Conservation (phyloP, 2,329 filamentous ascomycete genomes). For the Raffaelea albimanens region DNA sequence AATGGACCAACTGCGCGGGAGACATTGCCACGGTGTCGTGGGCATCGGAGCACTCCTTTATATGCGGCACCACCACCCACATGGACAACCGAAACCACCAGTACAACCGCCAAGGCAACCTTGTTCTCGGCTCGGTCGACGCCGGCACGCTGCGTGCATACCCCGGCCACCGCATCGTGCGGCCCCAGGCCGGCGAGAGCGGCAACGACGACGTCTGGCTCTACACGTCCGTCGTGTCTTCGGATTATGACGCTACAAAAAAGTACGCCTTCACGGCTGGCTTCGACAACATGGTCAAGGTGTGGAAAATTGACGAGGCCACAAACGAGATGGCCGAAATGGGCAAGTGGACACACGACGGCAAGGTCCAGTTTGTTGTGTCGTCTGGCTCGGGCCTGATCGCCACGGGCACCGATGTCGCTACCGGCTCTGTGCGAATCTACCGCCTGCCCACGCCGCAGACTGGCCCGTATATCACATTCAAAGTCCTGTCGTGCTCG, state of each 20-base stretch:
- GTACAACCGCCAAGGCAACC: slow-evolving; percentile 56
- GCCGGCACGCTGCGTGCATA: slow-evolving; percentile 38
- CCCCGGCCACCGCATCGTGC: slow-evolving; percentile 46
- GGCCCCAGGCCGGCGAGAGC: slow-evolving; percentile 21
- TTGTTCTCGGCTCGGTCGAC: slow-evolving; percentile 42
- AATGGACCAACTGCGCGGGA: slow-evolving; percentile 53
- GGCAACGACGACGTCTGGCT: slow-evolving; percentile 53
- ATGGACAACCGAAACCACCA: slow-evolving; percentile 55
- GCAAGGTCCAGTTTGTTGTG: slow-evolving; percentile 54
- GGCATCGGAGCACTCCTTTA: slow-evolving; percentile 41
- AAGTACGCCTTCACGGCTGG: slow-evolving; percentile 47
- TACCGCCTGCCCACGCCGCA: slow-evolving; percentile 35
- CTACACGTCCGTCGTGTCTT: slow-evolving; percentile 54
- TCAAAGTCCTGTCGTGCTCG: slow-evolving; percentile 31
- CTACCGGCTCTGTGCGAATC: slow-evolving; percentile 43
- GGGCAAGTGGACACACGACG: slow-evolving; percentile 46
- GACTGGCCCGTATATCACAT: slow-evolving; percentile 24
- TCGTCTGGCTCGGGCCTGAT: slow-evolving; percentile 43
- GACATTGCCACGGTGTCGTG: slow-evolving; percentile 51
- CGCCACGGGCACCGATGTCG: slow-evolving; percentile 50
- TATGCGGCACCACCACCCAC: slow-evolving; percentile 55
- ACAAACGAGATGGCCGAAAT: slow-evolving; percentile 31
- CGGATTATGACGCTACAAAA: slow-evolving; percentile 39
- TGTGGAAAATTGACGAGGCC: slow-evolving; percentile 37
- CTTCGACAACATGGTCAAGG: slow-evolving; percentile 52